phyloP scores from a whole-genome alignment of 31 red algal genomes.

The Endocladia muricata region DNA sequence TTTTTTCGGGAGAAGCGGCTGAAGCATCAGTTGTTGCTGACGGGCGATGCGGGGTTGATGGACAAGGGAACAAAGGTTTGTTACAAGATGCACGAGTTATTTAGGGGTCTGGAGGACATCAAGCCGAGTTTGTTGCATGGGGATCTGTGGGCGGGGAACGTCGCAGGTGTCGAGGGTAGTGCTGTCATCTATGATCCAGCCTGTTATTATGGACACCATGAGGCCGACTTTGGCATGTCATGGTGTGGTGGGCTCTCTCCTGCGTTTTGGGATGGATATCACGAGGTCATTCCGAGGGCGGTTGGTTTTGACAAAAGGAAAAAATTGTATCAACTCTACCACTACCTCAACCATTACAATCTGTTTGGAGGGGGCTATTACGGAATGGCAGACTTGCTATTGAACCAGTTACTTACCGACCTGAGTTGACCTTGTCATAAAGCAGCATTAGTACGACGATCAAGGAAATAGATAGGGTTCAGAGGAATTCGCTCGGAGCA shows the following conservation, averaged over 20 bases:
- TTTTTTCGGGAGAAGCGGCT: constrained; percentile 92
- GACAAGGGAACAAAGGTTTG: constrained; percentile 45
- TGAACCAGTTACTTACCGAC: constrained; percentile 31
- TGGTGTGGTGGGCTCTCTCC: constrained; percentile 66
- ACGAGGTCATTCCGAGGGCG: constrained; percentile 57
- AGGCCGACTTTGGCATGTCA: constrained; percentile 97
- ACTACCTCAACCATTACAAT: constrained; percentile 91
- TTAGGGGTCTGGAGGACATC: constrained; percentile 54
- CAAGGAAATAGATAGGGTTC: no score
- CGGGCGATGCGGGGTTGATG: constrained; percentile 50
- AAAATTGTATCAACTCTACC: constrained; percentile 90
- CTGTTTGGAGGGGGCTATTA: constrained; percentile 92
- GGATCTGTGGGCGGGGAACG: constrained; percentile 97
- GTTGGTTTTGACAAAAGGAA: constrained; percentile 72
- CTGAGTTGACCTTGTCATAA: neutral
- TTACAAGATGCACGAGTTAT: constrained; percentile 38
- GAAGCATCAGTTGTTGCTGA: constrained; percentile 78
- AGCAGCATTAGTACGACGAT: no score
- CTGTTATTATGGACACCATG: constrained; percentile 93
- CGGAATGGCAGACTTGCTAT: constrained; percentile 26
- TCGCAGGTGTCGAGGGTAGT: constrained; percentile 38
- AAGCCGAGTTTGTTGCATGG: constrained; percentile 89
- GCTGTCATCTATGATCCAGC: constrained; percentile 96
- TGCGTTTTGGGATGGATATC: constrained; percentile 83
- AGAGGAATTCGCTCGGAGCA: no score